Evolutionary conservation across 2,329 filamentous ascomycete genomes (phyloP), one percentile per base, ranked within the genome.

Genomic region (Arthrobotrys megalospora): DNA sequence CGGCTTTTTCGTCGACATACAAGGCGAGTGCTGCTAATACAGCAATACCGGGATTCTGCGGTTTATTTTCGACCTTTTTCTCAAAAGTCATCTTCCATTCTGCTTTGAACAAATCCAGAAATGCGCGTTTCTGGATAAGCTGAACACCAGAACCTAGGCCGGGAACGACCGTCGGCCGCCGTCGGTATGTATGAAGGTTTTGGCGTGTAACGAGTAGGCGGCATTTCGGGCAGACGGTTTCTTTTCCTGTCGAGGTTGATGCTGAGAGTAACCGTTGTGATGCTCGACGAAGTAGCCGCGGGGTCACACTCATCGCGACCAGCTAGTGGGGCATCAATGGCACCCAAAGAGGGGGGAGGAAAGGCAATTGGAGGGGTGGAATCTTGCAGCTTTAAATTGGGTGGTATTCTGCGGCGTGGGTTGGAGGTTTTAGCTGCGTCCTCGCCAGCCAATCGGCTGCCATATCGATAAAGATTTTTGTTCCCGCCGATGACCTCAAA

Each of bases 381-480:
- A 47, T 48, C n/a, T 53, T 66, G 14, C 21, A 16, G 45, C 12
- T 41, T 63, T 41, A 43, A 24, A 47, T 58, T 60, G 3, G 36
- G 45, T 45, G 47, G 21, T 52, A 11, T 67, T 10, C 47, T 36
- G 45, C 24, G 50, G 43, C 28, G 52, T 70, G 53, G 47, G 38
- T 64, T 50, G 43, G 55, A 48, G 67, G 55, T 67, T 53, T 34
- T 53, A 60, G 55, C 45, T 50, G 55, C 48, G 53, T 48, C 24
- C 45, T 34, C 19, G 36, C 68, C 64, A 64, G 60, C 73, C 73
- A 77, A 77, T 77, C 73, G 66, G 64, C 28, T 60, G 11, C 24
- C 55, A 53, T 71, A 71, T 66, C 60, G 73, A 77, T 71, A 77
- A 77, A 77, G 73, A 70, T 77, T 77, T 76, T 77, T 77, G 73